Base-by-base conservation (phyloP, 1,284 basidiomycete genomes). In the Ganoderma lucidum region DNA sequence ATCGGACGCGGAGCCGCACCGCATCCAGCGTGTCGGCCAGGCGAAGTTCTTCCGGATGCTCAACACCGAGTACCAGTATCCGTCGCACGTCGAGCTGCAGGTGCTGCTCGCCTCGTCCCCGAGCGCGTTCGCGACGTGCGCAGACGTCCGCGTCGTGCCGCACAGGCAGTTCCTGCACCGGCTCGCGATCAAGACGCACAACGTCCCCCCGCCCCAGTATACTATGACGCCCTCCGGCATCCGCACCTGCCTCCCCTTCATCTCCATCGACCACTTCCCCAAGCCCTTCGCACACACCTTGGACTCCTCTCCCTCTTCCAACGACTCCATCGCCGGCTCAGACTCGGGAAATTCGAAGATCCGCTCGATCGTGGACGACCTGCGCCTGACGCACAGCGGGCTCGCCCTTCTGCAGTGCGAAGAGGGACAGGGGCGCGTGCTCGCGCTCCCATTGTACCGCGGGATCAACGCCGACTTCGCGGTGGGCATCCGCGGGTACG, bases 41-140 rank as follows among this genome's bases (percentile, higher is more conserved):
- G 53, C 53, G 2, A 56, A 56, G 30, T 56, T 56, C 53, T 56
- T 56, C 53, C 30, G 32, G 17, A 56, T 56, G 53, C 53, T 56
- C 32, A 56, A 56, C 53, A 56, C 12, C 53, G 53, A 56, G 15
- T 56, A 56, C 53, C 53, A 35, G 17, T 9, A 56, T 15, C 53
- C 53, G 5, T 56, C 53, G 6, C 53, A 56, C 32, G 53, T 56
- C 5, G 53, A 56, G 32, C 53, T 56, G 15, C 53, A 56, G 30
- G 53, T 56, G 2, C 15, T 56, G 17, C 15, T 56, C 1, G 53
- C 53, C 28, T 56, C 53, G 6, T 56, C 30, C 5, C 53, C 53
- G 14, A 56, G 53, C 17, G 53, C 53, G 14, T 56, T 56, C 14
- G 53, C 53, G 15, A 56, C 53, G 12, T 56, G 53, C 53, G 53